Conservation (phyloP, 2,329 filamentous ascomycete genomes). For the Thelonectria olida region DNA sequence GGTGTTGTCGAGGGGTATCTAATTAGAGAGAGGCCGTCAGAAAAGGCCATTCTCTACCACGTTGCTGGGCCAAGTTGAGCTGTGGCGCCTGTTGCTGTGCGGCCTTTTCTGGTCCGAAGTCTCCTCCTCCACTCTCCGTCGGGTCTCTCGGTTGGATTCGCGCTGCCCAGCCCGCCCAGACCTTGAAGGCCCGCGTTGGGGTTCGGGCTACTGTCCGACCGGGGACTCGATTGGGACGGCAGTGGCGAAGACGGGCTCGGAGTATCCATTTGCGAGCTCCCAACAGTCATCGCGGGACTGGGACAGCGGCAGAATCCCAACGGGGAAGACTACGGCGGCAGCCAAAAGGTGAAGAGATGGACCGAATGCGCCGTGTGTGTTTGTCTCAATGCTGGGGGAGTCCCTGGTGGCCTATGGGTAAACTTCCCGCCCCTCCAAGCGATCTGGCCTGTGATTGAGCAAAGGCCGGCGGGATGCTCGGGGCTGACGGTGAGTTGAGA, state of each 20-base stretch:
- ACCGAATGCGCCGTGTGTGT: background rate
- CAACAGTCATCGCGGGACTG: slow-evolving; percentile 30
- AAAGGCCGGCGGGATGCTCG: slow-evolving; percentile 11
- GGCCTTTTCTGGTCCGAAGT: slow-evolving; percentile 40
- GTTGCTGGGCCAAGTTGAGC: slow-evolving; percentile 21
- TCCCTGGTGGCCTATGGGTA: slow-evolving; percentile 9
- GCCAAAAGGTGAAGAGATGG: background rate
- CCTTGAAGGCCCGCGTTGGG: slow-evolving; percentile 32
- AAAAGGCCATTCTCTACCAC: slow-evolving; percentile 4
- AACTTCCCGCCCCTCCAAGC: slow-evolving; percentile 17
- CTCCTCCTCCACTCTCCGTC: slow-evolving; percentile 26
- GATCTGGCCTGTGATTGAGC: no score
- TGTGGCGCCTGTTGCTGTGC: slow-evolving; percentile 19
- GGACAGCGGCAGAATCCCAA: slow-evolving; percentile 21
- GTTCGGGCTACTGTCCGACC: slow-evolving; percentile 42
- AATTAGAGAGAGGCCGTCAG: background rate
- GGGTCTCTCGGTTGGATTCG: slow-evolving; percentile 33
- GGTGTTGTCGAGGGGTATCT: background rate
- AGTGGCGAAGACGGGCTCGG: slow-evolving; percentile 36
- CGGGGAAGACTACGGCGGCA: slow-evolving; percentile 15
- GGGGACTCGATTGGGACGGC: slow-evolving; percentile 41
- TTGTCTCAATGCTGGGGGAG: no score
- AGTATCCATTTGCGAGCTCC: slow-evolving; percentile 30
- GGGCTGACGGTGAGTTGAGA: slow-evolving; percentile 7
- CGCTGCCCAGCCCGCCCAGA: slow-evolving; percentile 12